Conservation (phyloP, 306 rosid genomes). For the Morella rubra region DNA sequence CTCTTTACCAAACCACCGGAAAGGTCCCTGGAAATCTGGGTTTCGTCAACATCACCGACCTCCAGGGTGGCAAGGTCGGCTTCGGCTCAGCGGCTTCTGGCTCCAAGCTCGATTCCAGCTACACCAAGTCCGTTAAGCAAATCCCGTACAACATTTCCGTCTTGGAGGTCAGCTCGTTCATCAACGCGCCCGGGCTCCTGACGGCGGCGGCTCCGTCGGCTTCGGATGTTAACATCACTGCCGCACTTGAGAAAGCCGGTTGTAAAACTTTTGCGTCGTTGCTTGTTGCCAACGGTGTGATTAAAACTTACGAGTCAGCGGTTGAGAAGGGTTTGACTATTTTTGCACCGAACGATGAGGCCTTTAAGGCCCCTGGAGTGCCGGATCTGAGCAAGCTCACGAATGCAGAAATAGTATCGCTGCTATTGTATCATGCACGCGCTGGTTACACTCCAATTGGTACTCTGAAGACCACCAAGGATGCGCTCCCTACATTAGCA, state of each 20-base stretch:
- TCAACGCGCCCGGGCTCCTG: constrained; percentile 69
- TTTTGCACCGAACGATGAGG: constrained; percentile 87
- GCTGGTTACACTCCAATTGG: constrained; percentile 69
- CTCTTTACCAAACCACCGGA: constrained; percentile 89
- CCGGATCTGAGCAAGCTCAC: constrained; percentile 86
- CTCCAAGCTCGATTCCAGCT: constrained; percentile 80
- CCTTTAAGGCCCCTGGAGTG: constrained; percentile 66
- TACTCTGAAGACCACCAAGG: constrained; percentile 56
- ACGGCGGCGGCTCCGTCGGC: constrained; percentile 84
- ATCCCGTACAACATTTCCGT: constrained; percentile 84
- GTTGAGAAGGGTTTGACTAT: constrained; percentile 70
- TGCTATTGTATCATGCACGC: constrained; percentile 64
- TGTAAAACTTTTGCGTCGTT: constrained; percentile 67
- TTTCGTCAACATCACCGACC: constrained; percentile 85
- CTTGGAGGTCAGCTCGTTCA: constrained; percentile 68
- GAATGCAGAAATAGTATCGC: constrained; percentile 74
- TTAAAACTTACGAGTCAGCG: constrained; percentile 60
- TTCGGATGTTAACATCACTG: constrained; percentile 64
- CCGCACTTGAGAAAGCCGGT: constrained; percentile 71
- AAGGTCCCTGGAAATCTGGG: constrained; percentile 70
- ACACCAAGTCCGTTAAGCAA: constrained; percentile 73
- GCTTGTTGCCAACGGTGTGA: constrained; percentile 52
- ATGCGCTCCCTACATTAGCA: constrained; percentile 61
- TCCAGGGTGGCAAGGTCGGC: constrained; percentile 77
- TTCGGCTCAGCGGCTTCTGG: constrained; percentile 90